Evolutionary conservation across 2,329 filamentous ascomycete species (phyloP).

Genomic region (Albophoma yamanashiensis): DNA sequence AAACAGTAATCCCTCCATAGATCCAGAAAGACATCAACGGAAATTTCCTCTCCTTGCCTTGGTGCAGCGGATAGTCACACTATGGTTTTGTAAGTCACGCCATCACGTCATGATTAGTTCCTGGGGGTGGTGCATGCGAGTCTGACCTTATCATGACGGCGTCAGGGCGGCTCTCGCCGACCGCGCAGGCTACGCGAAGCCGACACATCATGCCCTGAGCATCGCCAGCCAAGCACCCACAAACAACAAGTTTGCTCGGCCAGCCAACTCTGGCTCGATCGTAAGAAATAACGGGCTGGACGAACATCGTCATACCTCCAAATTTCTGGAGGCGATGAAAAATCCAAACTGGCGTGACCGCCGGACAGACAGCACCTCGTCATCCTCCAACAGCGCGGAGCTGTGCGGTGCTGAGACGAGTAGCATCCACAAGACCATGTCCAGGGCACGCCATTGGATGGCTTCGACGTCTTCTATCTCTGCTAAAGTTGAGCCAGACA

Average conservation of each 20-base stretch:
- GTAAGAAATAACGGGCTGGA: slow-evolving; percentile 7
- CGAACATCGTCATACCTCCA: slow-evolving; percentile 10
- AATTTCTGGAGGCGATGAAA: slow-evolving; percentile 20
- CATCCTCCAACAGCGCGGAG: neutral
- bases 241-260: neutral
- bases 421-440: neutral
- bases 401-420: neutral
- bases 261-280: neutral
- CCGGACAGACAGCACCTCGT: slow-evolving; percentile 4
- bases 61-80: neutral
- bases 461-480: neutral
- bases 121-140: neutral
- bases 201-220: neutral
- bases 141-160: neutral
- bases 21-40: neutral
- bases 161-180: neutral
- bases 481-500: neutral
- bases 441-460: neutral
- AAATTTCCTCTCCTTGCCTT: too few relatives aligned
- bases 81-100: neutral
- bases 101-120: neutral
- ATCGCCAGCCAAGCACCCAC: neutral
- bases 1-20: neutral
- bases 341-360: slow-evolving; percentile 24
- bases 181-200: neutral